These are phyloP conservation scores for Epichloe hybrida DNA, from an alignment of 2,329 filamentous ascomycete species.

Conservation along the genomic window DNA sequence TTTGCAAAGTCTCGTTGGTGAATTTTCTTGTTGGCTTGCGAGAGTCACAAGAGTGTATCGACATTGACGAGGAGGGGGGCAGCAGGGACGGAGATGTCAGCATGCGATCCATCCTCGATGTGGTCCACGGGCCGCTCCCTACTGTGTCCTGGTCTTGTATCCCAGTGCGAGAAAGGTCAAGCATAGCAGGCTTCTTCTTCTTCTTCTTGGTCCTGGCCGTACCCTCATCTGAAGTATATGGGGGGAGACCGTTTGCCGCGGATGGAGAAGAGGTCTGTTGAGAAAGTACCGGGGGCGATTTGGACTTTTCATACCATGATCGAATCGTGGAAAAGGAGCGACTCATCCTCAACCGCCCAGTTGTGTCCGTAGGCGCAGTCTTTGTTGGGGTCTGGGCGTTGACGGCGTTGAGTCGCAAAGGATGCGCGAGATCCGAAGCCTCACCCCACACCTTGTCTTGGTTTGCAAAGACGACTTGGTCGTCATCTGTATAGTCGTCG, in stretches of 20 bases:
- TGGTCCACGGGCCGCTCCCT: not conserved
- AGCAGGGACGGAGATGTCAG: slow-evolving; percentile 30
- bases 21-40: slow-evolving; percentile 20
- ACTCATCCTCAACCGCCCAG: slow-evolving; percentile 31
- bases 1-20: slow-evolving; percentile 23
- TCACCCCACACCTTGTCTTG: slow-evolving; percentile 25
- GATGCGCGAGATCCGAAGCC: slow-evolving; percentile 31
- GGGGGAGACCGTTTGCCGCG: slow-evolving; percentile 43
- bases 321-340: slow-evolving; percentile 41
- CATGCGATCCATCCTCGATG: slow-evolving; percentile 24
- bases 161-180: slow-evolving; percentile 31
- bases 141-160: not conserved
- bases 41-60: slow-evolving; percentile 11
- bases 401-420: slow-evolving; percentile 9
- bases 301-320: slow-evolving; percentile 43
- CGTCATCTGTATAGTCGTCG: slow-evolving; percentile 9
- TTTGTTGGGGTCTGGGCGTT: slow-evolving; percentile 1
- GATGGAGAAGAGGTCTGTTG: slow-evolving; percentile 45
- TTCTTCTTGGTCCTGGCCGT: slow-evolving; percentile 16
- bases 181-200: slow-evolving; percentile 34
- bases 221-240: slow-evolving; percentile 30
- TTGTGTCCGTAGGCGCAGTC: slow-evolving; percentile 24
- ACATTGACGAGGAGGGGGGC: slow-evolving; percentile 20
- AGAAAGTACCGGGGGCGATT: slow-evolving; percentile 41
- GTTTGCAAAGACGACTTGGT: slow-evolving; percentile 9